Conservation (phyloP, 2,329 filamentous ascomycete species). For the Diaporthe ilicicola region DNA sequence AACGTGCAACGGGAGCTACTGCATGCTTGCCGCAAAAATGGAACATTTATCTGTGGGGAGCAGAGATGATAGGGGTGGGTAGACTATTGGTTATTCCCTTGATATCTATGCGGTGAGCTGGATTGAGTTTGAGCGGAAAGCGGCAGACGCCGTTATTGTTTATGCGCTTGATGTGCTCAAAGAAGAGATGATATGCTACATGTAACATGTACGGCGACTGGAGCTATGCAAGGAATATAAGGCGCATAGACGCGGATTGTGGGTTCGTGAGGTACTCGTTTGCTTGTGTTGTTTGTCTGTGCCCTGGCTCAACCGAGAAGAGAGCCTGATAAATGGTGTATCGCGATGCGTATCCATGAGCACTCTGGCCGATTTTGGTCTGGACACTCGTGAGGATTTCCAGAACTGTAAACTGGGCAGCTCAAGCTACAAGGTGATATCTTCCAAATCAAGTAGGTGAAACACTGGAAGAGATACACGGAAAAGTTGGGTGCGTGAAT, state of each 20-base stretch:
- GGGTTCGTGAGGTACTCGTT: too few relatives aligned
- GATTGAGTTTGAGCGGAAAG: not conserved
- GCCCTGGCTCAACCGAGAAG: not conserved
- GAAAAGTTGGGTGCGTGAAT: too few relatives aligned
- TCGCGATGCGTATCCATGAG: too few relatives aligned
- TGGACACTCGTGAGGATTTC: not conserved
- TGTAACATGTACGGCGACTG: not conserved
- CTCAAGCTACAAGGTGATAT: not conserved
- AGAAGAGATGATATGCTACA: not conserved
- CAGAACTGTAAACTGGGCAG: not conserved
- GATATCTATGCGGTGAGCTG: not conserved
- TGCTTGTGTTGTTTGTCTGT: not conserved
- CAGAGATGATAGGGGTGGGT: not conserved
- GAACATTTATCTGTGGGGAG: not conserved
- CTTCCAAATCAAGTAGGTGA: too few relatives aligned
- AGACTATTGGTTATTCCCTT: not conserved
- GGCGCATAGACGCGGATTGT: not conserved
- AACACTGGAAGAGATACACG: too few relatives aligned
- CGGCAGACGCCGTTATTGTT: not conserved
- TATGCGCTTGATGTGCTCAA: not conserved
- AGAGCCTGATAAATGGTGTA: not conserved
- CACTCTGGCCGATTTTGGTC: not conserved
- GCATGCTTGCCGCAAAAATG: constrained; percentile 1
- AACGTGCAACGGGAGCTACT: constrained; percentile 20
- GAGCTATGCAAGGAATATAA: not conserved